These are phyloP conservation scores for Petunia hybrid DNA, from an alignment of 305 asterid species.

Conservation along the genomic window DNA sequence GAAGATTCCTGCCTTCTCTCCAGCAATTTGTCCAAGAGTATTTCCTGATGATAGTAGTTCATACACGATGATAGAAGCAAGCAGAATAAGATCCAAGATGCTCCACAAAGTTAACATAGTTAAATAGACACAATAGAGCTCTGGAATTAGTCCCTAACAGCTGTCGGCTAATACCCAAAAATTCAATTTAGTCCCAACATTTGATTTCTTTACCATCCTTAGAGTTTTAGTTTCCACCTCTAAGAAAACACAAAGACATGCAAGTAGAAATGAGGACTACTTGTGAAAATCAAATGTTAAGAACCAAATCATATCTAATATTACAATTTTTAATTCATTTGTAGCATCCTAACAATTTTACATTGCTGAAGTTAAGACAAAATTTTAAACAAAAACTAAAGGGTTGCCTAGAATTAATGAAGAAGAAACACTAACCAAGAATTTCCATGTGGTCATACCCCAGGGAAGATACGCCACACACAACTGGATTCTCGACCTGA, in stretches of 20 bases:
- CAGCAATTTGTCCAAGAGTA: conserved; percentile 96
- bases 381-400: conserved; percentile 30
- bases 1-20: conserved; percentile 96
- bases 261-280: background rate
- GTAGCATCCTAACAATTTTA: background rate
- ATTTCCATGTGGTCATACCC: conserved; percentile 96
- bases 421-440: conserved; percentile 80
- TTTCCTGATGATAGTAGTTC: conserved; percentile 62
- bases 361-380: background rate
- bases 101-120: conserved; percentile 26
- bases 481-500: conserved; percentile 74
- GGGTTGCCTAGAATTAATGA: conserved; percentile 44
- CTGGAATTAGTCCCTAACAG: no score
- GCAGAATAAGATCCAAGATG: conserved; percentile 23
- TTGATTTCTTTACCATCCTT: background rate
- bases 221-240: background rate
- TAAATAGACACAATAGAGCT: conserved; percentile 5
- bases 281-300: conserved; percentile 4
- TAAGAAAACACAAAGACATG: background rate
- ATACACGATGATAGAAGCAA: conserved; percentile 28
- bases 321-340: background rate
- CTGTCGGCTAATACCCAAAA: background rate
- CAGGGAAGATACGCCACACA: conserved; percentile 82
- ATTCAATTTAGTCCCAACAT: background rate
- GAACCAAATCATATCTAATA: background rate